Conservation (phyloP, 805 yeast species). For the Candida sanyiensis region DNA sequence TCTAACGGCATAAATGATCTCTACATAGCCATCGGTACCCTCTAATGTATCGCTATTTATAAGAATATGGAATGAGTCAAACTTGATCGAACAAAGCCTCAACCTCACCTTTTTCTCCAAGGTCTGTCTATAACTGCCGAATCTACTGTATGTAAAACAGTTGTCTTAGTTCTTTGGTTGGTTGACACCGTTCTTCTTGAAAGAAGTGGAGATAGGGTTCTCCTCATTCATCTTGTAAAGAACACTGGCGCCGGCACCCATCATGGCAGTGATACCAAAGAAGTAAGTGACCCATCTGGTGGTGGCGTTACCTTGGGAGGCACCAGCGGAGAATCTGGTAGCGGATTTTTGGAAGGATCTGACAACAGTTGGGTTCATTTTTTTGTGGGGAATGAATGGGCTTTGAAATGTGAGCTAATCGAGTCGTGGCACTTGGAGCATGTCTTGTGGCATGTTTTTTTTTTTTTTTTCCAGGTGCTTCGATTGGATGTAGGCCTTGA, state of each 20-base stretch:
- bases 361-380: conserved; percentile 25
- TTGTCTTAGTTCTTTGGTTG: conserved; percentile 5
- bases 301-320: conserved; percentile 13
- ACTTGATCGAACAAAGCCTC: neutral
- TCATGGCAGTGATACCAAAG: conserved; percentile 21
- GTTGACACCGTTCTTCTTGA: conserved; percentile 21
- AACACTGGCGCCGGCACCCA: conserved; percentile 21
- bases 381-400: conserved; percentile 1
- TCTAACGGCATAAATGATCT: too few relatives aligned
- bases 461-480: conserved; percentile 5
- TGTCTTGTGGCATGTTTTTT: conserved; percentile 1
- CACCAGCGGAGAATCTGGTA: conserved; percentile 21
- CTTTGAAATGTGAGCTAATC: neutral
- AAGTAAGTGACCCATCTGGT: conserved; percentile 24
- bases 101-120: neutral
- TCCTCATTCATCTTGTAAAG: conserved; percentile 23
- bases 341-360: conserved; percentile 25
- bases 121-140: too few relatives aligned
- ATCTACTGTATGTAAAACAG: too few relatives aligned
- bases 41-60: neutral
- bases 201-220: conserved; percentile 19
- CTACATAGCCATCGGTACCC: neutral
- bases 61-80: neutral
- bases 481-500: conserved; percentile 14
- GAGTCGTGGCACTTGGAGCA: neutral